Evolutionary conservation across 805 yeast genomes (phyloP).

Genomic region (Wickerhamiella sorbophila): DNA sequence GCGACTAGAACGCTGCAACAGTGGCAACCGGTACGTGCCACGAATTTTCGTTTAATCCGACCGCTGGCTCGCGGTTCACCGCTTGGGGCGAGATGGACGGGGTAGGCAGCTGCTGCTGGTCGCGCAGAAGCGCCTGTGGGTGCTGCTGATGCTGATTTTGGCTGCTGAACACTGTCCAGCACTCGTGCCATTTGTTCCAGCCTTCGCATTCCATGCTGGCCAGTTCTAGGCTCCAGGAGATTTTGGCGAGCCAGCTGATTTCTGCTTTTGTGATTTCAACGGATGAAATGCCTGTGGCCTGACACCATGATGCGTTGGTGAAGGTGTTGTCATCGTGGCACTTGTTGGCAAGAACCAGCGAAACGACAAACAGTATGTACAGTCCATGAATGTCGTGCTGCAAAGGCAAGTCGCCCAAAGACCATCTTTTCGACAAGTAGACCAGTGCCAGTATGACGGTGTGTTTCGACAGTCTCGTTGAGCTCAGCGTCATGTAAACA

Average conservation of each 20-base stretch:
- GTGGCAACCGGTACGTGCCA: no score
- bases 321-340: constrained; percentile 94
- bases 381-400: constrained; percentile 18
- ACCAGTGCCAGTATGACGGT: constrained; percentile 70
- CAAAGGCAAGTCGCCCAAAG: constrained; percentile 27
- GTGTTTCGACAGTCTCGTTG: constrained; percentile 76
- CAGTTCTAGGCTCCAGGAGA: constrained; percentile 45
- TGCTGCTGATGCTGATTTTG: not conserved
- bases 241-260: constrained; percentile 47
- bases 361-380: constrained; percentile 36
- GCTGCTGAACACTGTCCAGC: constrained; percentile 15
- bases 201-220: constrained; percentile 22
- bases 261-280: constrained; percentile 50
- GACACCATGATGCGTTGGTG: constrained; percentile 88
- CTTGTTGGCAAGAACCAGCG: constrained; percentile 78
- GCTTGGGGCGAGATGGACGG: not conserved
- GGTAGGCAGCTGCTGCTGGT: not conserved
- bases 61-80: no score
- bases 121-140: no score
- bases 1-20: no score
- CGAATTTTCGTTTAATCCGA: no score
- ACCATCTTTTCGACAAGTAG: constrained; percentile 52
- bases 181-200: constrained; percentile 25
- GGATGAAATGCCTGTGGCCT: constrained; percentile 75
- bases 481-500: constrained; percentile 55